Percentiles rank a stretch among this genome's conserved stretches.
Evolutionary conservation across 192 early-diverging fungal species (phyloP).

Genomic region (Backusella liffmaniae): DNA sequence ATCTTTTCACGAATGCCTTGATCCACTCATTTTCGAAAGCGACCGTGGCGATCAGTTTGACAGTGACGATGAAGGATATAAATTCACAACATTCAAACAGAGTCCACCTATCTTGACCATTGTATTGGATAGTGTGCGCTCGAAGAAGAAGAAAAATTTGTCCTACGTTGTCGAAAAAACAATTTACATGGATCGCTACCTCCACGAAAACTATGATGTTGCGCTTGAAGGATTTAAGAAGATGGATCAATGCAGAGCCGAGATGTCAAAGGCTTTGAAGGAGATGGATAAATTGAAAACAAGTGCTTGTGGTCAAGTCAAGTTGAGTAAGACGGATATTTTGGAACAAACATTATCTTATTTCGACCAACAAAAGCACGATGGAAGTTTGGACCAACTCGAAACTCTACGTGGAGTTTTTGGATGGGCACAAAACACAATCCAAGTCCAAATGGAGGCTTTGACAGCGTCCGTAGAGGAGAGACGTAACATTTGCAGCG

Average conservation of each 20-base stretch:
- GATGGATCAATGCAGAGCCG: background rate
- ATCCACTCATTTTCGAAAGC: conserved; percentile 30
- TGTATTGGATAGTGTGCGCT: conserved; percentile 13
- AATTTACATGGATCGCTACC: conserved; percentile 43
- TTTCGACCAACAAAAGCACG: background rate
- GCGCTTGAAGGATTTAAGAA: conserved; percentile 8
- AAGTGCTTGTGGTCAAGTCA: background rate
- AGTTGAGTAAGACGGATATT: background rate
- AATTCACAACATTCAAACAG: conserved; percentile 28
- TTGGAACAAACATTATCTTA: background rate
- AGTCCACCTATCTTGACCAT: conserved; percentile 29
- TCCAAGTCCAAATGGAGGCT: background rate
- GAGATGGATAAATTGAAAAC: background rate
- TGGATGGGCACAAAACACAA: background rate
- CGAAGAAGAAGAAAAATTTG: background rate
- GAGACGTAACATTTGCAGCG: background rate
- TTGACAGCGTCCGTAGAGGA: background rate
- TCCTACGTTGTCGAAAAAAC: conserved; percentile 22
- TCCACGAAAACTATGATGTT: conserved; percentile 25
- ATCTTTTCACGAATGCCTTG: conserved; percentile 29
- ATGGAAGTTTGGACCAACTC: background rate
- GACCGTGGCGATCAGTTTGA: background rate
- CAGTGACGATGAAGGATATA: background rate
- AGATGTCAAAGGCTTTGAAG: background rate
- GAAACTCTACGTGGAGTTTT: background rate